Evolutionary conservation across 2,329 filamentous ascomycete species (phyloP).

Genomic region (Pyrenochaeta sp.): DNA sequence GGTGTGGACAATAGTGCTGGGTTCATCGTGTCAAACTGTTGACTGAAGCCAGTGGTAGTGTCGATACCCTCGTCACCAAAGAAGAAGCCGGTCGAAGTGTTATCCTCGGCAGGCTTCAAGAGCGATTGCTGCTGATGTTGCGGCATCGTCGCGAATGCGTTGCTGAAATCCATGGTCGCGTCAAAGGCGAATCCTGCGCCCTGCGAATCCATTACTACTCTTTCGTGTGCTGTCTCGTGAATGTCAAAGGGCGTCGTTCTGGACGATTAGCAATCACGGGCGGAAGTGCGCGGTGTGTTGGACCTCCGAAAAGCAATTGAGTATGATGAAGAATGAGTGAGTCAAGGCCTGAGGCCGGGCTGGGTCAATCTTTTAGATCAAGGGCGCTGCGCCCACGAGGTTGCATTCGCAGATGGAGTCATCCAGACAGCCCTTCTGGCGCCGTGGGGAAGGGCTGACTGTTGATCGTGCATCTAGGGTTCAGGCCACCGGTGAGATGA

Average conservation of each 20-base stretch:
- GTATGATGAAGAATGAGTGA: constrained; percentile 41
- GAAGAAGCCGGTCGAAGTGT: constrained; percentile 41
- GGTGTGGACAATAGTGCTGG: constrained; percentile 29
- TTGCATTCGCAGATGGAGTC: constrained; percentile 21
- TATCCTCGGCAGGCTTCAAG: constrained; percentile 41
- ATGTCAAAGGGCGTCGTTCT: constrained; percentile 30
- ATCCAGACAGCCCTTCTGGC: constrained; percentile 25
- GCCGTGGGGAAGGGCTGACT: constrained; percentile 23
- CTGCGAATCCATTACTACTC: constrained; percentile 32
- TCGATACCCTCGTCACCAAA: constrained; percentile 48
- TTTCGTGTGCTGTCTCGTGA: constrained; percentile 19
- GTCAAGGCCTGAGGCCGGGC: constrained; percentile 42
- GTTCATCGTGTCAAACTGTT: constrained; percentile 25
- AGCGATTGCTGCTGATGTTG: constrained; percentile 27
- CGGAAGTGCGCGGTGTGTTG: constrained; percentile 19
- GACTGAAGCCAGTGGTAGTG: constrained; percentile 28
- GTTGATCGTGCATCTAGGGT: constrained; percentile 11
- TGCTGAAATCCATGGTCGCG: constrained; percentile 40
- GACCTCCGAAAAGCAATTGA: constrained; percentile 33
- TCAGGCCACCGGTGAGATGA: constrained; percentile 23
- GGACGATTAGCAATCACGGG: constrained; percentile 28
- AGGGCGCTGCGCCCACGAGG: constrained; percentile 26
- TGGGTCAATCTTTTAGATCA: constrained; percentile 34
- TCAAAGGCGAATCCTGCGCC: constrained; percentile 45
- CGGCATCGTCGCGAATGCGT: constrained; percentile 33